Percentiles rank a stretch among this genome's conserved stretches.
These are phyloP conservation scores for Marvania coccoides DNA, from an alignment of 139 green algal genomes.

Conservation along the genomic window DNA sequence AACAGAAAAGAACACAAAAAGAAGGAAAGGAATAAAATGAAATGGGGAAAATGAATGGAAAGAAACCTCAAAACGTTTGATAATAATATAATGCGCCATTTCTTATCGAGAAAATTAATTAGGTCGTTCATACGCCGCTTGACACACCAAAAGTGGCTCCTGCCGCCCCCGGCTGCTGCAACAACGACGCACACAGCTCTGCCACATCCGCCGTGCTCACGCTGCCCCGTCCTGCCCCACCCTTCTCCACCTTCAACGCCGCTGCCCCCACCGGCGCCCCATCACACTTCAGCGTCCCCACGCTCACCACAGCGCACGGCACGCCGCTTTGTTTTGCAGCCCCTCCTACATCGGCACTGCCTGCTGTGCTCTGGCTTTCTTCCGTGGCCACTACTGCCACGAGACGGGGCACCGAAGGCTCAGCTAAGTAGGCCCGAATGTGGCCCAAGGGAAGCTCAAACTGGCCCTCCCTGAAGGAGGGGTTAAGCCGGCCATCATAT, in stretches of 20 bases:
- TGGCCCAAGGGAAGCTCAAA: slow-evolving; percentile 70
- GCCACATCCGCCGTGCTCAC: slow-evolving; percentile 68
- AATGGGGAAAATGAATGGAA: too few relatives aligned
- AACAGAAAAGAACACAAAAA: too few relatives aligned
- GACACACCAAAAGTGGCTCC: slow-evolving; percentile 82
- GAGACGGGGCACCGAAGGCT: slow-evolving; percentile 21
- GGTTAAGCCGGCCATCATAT: slow-evolving; percentile 87
- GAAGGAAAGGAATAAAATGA: too few relatives aligned
- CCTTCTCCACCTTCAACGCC: slow-evolving; percentile 73
- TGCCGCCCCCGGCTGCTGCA: slow-evolving; percentile 34
- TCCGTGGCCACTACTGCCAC: slow-evolving; percentile 64
- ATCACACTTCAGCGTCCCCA: slow-evolving; percentile 72
- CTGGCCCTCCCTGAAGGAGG: slow-evolving; percentile 58
- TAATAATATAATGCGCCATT: background rate
- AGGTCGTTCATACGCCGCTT: too few relatives aligned
- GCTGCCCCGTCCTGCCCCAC: slow-evolving; percentile 62
- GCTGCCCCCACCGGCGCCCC: slow-evolving; percentile 65
- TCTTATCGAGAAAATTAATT: background rate
- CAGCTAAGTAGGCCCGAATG: slow-evolving; percentile 52
- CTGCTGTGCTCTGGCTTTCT: slow-evolving; percentile 74
- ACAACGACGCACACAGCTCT: slow-evolving; percentile 64
- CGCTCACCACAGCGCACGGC: slow-evolving; percentile 68
- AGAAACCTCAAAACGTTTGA: too few relatives aligned
- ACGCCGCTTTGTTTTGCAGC: slow-evolving; percentile 61
- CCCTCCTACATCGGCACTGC: slow-evolving; percentile 57